Conservation (phyloP, 2,329 filamentous ascomycete species). For the Calonectria ilicicola region DNA sequence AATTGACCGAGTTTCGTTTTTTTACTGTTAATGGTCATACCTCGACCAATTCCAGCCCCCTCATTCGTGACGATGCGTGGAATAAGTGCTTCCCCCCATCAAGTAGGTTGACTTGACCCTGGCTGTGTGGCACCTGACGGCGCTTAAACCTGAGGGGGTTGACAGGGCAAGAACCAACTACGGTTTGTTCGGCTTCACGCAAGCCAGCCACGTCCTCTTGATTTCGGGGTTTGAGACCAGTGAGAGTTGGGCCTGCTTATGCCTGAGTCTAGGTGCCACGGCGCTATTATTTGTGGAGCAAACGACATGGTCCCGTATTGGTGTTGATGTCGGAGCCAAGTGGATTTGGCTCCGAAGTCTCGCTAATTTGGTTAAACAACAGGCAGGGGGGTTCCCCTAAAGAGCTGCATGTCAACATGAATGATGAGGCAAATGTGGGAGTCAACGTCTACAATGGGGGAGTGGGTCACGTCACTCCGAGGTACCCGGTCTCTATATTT, state of each 20-base stretch:
- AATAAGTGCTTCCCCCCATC: background rate
- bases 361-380: background rate
- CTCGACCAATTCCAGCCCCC: background rate
- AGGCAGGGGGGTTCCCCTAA: too few species aligned
- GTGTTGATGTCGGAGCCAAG: background rate
- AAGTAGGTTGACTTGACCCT: background rate
- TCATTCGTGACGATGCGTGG: background rate
- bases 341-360: background rate
- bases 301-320: background rate
- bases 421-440: too few species aligned
- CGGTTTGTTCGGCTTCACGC: background rate
- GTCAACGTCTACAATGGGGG: too few species aligned
- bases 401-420: too few species aligned
- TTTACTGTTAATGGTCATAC: background rate
- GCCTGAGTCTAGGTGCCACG: background rate
- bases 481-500: too few species aligned
- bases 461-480: too few species aligned
- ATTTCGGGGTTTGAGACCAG: background rate
- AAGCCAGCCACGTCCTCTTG: background rate
- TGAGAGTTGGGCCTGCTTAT: background rate
- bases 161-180: background rate
- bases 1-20: background rate
- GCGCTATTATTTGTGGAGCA: background rate
- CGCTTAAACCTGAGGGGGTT: background rate
- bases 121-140: background rate